Base-by-base conservation (phyloP, 2,329 filamentous ascomycete species). In the Celoporthe dispersa region DNA sequence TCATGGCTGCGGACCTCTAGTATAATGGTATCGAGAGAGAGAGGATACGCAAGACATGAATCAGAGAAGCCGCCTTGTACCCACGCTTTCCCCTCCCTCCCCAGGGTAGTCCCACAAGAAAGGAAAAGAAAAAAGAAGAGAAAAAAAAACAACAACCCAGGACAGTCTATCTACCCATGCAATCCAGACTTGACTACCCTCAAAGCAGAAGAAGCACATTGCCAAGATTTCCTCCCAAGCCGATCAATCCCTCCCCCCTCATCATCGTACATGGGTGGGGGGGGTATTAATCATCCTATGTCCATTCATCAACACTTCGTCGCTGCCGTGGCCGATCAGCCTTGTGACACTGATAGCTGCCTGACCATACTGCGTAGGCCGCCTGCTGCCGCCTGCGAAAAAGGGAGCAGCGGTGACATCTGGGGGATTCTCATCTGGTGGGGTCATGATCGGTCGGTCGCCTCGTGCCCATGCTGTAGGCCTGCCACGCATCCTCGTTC, bases 1-100 rank as follows among this genome's bases (percentile, higher is more conserved):
- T 48, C 51, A 41, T 62, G n/a, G 60, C 19, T 41, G 22, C 59
- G 14, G 19, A 66, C 22, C 59, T 59, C 57, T 37, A 37, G 39
- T 60, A 22, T 60, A 64, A 73, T 81, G 79, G 79, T 81, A 81
- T 81, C 78, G 78, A 79, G 68, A 39, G n/a, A n/a, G n/a, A 66
- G 64, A 66, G 60, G 55, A 44, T 31, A 64, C 22, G 44, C 48
- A 35, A 41, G 41, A 61, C 39, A 66, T 31, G 48, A 60, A 55
- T 61, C 41, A 69, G 51, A 51, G 64, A 61, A 39, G 64, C 53
- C 53, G n/a, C 16, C 60, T 35, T 19, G 28, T 51, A 31, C 19
- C 25, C 48, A 41, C 35, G n/a, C 39, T 37, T 35, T 4, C 12
- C 31, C 22, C 28, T 16, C 39, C 14, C 66, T 22, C 2, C 9